Conservation (phyloP, 345 rosid genomes). For the Syzygium oleosum region DNA sequence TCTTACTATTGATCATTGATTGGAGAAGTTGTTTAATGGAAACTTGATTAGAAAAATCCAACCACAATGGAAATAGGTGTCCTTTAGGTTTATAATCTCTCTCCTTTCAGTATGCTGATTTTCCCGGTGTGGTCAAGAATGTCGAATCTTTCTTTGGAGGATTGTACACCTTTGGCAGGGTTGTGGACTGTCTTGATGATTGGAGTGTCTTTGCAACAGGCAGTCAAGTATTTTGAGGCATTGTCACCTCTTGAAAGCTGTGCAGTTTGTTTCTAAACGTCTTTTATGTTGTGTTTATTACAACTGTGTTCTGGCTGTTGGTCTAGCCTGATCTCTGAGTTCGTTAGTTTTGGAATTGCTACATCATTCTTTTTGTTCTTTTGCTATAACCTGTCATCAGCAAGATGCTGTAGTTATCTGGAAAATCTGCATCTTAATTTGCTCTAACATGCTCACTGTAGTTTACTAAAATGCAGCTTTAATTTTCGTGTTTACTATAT, state of each 20-base stretch:
- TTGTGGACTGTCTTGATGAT: background rate
- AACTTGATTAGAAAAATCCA: background rate
- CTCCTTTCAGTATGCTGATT: background rate
- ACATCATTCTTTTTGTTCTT: background rate
- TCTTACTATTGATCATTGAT: background rate
- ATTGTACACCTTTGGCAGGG: background rate
- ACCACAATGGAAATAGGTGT: background rate
- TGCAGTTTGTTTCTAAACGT: background rate
- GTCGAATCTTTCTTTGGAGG: background rate
- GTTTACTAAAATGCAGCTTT: background rate
- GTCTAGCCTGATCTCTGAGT: background rate
- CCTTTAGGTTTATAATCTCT: background rate
- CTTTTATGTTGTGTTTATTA: background rate
- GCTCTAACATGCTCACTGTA: background rate
- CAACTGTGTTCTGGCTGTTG: background rate
- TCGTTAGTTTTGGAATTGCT: background rate
- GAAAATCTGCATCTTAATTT: background rate
- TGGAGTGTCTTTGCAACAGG: background rate
- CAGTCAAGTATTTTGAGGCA: background rate
- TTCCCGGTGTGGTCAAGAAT: background rate
- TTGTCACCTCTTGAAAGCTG: background rate
- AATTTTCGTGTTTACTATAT: background rate
- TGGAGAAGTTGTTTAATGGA: background rate
- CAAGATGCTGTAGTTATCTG: background rate
- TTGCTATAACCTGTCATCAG: background rate